These are phyloP conservation scores for Psidium guajava DNA, from an alignment of 345 rosid genomes.

Conservation along the genomic window DNA sequence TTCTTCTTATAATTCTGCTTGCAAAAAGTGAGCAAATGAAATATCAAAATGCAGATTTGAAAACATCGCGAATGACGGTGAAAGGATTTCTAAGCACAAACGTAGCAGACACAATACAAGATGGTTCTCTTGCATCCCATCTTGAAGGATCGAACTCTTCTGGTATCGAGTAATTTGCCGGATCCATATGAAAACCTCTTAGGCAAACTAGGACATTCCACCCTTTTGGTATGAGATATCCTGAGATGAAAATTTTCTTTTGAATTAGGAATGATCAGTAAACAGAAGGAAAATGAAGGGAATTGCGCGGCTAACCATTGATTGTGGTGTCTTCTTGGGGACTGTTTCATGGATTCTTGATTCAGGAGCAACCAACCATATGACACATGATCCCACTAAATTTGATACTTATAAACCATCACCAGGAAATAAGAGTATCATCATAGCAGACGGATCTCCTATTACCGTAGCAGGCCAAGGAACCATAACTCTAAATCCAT, in stretches of 20 bases:
- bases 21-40: not conserved
- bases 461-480: too few species aligned
- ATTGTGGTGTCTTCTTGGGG: conserved; percentile 21
- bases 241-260: conserved; percentile 1
- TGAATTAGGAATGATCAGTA: not conserved
- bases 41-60: not conserved
- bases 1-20: conserved; percentile 13
- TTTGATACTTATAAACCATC: too few species aligned
- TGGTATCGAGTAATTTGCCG: not conserved
- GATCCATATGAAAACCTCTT: conserved; percentile 7
- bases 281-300: not conserved
- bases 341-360: too few species aligned
- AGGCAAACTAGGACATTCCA: conserved; percentile 13
- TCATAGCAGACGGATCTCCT: too few species aligned
- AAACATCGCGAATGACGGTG: not conserved
- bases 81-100: not conserved
- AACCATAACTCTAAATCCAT: too few species aligned
- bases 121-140: conserved; percentile 15
- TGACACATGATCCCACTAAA: too few species aligned
- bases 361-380: too few species aligned
- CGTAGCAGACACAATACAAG: not conserved
- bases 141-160: conserved; percentile 12
- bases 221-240: conserved; percentile 15
- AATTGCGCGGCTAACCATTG: conserved; percentile 20
- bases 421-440: too few species aligned